Conservation (phyloP, 2,329 filamentous ascomycete genomes). For the Cordyceps javanica region DNA sequence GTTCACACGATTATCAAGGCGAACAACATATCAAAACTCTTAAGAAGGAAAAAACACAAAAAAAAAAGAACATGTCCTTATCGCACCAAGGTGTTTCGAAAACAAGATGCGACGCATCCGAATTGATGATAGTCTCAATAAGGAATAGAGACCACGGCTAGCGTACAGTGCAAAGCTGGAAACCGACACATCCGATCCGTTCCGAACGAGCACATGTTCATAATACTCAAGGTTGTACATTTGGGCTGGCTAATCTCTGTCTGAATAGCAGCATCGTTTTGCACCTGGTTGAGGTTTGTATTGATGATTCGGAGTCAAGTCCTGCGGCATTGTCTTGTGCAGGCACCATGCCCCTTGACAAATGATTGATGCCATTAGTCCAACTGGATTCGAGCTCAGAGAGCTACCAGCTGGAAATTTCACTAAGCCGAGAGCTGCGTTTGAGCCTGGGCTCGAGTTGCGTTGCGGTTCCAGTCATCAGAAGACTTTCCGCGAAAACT, state of each 20-base stretch:
- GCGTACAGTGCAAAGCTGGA: not conserved
- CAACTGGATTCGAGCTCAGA: not conserved
- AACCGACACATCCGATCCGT: conserved; percentile 1
- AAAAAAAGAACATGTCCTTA: not conserved
- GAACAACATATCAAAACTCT: conserved; percentile 9
- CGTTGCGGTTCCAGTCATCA: conserved; percentile 35
- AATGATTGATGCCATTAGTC: not conserved
- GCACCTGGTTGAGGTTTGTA: conserved; percentile 2
- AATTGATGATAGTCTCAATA: not conserved
- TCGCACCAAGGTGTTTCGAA: not conserved
- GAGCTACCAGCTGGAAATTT: not conserved
- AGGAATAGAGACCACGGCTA: not conserved
- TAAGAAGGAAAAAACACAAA: not conserved
- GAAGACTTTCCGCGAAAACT: conserved; percentile 33
- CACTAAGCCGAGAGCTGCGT: conserved; percentile 20
- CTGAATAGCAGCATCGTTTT: conserved; percentile 8
- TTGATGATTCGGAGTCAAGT: not conserved
- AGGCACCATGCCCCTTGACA: not conserved
- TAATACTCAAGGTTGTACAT: conserved; percentile 20
- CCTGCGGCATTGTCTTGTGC: not conserved
- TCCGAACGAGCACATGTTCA: conserved; percentile 10
- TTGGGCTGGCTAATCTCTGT: conserved; percentile 4
- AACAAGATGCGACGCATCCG: conserved; percentile 2
- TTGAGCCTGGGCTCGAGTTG: conserved; percentile 12
- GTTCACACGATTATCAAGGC: conserved; percentile 6